Percentiles rank a stretch among this genome's conserved stretches.
These are phyloP conservation scores for Trichoderma atroviride DNA, from an alignment of 2,329 filamentous ascomycete genomes.

Conservation along the genomic window DNA sequence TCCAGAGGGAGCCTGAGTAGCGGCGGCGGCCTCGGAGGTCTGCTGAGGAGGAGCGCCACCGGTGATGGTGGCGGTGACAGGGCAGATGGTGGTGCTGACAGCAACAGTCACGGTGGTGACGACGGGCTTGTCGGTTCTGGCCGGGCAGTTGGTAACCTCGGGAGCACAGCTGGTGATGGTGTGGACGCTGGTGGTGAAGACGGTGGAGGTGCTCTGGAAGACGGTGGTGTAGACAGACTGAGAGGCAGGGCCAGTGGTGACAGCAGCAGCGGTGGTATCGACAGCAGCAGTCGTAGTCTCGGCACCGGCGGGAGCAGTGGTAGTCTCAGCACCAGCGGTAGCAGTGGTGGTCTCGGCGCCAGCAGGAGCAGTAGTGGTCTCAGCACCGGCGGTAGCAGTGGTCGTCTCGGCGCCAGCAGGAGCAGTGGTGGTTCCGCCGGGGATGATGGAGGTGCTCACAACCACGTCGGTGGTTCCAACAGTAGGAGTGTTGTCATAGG, in stretches of 20 bases:
- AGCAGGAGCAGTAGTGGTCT: not conserved
- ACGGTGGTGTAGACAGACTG: slow-evolving; percentile 37
- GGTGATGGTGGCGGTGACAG: slow-evolving; percentile 57
- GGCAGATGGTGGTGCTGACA: slow-evolving; percentile 63
- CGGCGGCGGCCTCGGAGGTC: slow-evolving; percentile 28
- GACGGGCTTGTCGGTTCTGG: slow-evolving; percentile 46
- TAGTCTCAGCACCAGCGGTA: not conserved
- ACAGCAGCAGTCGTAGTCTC: slow-evolving; percentile 30
- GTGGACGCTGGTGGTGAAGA: slow-evolving; percentile 53
- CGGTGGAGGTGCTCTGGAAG: slow-evolving; percentile 51
- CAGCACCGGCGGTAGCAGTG: not conserved
- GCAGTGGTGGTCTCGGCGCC: slow-evolving; percentile 21
- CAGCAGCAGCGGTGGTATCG: slow-evolving; percentile 33
- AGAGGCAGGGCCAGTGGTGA: slow-evolving; percentile 21
- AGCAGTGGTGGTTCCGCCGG: slow-evolving; percentile 32
- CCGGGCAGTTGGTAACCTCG: slow-evolving; percentile 55
- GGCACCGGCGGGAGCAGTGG: not conserved
- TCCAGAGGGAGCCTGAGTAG: slow-evolving; percentile 27
- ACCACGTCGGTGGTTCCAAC: not conserved
- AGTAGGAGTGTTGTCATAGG: slow-evolving; percentile 30
- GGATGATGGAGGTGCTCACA: not conserved
- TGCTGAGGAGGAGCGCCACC: slow-evolving; percentile 27
- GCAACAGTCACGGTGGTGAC: slow-evolving; percentile 58
- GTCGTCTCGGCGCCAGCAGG: slow-evolving; percentile 11
- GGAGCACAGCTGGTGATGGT: slow-evolving; percentile 56